Percentiles rank a stretch among this genome's conserved stretches.
These are phyloP conservation scores for Termitomyces sp. DNA, from an alignment of 768 basidiomycete genomes.

Conservation along the genomic window DNA sequence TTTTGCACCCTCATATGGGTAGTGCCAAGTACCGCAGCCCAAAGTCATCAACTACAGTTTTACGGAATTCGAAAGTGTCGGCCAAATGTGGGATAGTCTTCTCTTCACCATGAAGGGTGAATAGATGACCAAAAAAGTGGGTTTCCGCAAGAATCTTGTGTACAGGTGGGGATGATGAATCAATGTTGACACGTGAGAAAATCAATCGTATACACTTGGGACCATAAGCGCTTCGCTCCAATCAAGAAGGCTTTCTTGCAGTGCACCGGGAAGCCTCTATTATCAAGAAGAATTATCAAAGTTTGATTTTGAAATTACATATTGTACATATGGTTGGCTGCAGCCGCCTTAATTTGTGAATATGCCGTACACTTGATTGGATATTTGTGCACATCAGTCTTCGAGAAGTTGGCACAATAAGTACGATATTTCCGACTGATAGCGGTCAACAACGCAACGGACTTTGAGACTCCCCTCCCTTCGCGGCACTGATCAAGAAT, in stretches of 20 bases:
- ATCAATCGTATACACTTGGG: constrained; percentile 48
- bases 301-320: background rate
- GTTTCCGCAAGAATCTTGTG: too few species aligned
- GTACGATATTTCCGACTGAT: background rate
- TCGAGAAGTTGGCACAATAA: background rate
- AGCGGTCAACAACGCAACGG: too few species aligned
- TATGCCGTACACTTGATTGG: background rate
- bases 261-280: constrained; percentile 32
- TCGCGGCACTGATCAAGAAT: background rate
- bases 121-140: too few species aligned
- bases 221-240: constrained; percentile 34
- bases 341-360: background rate
- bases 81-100: too few species aligned
- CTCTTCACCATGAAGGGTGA: too few species aligned
- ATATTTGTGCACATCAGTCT: background rate
- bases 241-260: constrained; percentile 42
- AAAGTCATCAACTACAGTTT: too few species aligned
- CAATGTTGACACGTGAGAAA: constrained; percentile 18
- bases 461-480: background rate
- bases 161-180: too few species aligned
- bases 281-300: background rate
- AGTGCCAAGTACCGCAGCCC: too few species aligned
- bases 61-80: too few species aligned
- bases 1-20: too few species aligned
- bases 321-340: background rate